phyloP scores from a whole-genome alignment of 2,329 filamentous ascomycete species.

The Chlorencoelia australis region DNA sequence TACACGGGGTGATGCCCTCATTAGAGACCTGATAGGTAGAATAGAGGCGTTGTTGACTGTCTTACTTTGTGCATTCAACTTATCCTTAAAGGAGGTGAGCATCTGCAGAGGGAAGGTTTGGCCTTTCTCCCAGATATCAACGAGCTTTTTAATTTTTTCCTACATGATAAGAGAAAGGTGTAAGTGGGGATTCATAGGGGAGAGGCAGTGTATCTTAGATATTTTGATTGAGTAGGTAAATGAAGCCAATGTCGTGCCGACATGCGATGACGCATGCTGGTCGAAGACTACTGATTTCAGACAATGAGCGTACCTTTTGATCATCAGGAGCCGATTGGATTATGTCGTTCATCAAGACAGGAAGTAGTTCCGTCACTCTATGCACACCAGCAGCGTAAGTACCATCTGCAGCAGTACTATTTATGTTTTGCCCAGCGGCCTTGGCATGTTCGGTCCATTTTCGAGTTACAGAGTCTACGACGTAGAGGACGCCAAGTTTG shows the following conservation, averaged over 20 bases:
- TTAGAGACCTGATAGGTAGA: conserved; percentile 32
- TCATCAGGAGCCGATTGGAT: conserved; percentile 77
- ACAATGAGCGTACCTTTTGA: conserved; percentile 76
- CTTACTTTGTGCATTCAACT: conserved; percentile 60
- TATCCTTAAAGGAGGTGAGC: conserved; percentile 74
- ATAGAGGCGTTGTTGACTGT: conserved; percentile 25
- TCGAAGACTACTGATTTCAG: conserved; percentile 15
- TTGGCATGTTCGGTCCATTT: conserved; percentile 97
- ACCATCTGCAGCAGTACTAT: conserved; percentile 73
- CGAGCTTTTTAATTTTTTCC: conserved; percentile 90
- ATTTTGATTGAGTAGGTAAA: conserved; percentile 5
- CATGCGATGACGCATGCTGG: conserved; percentile 1
- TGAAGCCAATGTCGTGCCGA: conserved; percentile 1
- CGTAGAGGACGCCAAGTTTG: conserved; percentile 98
- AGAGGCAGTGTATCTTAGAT: conserved; percentile 6
- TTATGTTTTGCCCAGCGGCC: conserved; percentile 70
- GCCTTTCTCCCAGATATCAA: conserved; percentile 97
- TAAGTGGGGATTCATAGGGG: conserved; percentile 33
- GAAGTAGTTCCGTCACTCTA: conserved; percentile 91
- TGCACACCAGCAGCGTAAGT: conserved; percentile 92
- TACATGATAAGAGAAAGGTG: conserved; percentile 43
- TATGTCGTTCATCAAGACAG: conserved; percentile 91
- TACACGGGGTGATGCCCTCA: conserved; percentile 31
- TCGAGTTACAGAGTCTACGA: conserved; percentile 98
- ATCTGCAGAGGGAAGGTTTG: conserved; percentile 77